A percentile compares a stretch with the other conserved stretches of the same genome.
These are phyloP conservation scores for Aspergillus hortae DNA, from an alignment of 2,329 filamentous ascomycete genomes.

Conservation along the genomic window DNA sequence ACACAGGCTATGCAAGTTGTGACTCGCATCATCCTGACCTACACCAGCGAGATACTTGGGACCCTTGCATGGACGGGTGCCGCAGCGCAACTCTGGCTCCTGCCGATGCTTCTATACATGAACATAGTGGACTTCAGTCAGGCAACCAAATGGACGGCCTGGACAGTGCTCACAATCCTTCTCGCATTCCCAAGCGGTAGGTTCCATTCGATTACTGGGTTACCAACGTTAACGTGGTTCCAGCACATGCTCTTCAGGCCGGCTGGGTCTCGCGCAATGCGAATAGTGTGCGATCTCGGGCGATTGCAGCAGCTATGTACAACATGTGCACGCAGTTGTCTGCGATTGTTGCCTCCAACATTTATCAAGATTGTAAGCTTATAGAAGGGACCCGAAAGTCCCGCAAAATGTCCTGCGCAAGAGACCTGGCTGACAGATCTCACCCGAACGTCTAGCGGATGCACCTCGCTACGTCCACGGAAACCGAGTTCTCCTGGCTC, in stretches of 20 bases:
- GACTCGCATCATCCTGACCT: slow-evolving; percentile 22
- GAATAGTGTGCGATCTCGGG: slow-evolving; percentile 36
- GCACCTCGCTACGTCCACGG: slow-evolving; percentile 45
- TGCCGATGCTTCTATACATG: slow-evolving; percentile 53
- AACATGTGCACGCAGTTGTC: slow-evolving; percentile 39
- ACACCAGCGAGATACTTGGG: slow-evolving; percentile 35
- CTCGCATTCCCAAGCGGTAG: slow-evolving; percentile 49
- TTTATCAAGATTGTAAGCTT: slow-evolving; percentile 29
- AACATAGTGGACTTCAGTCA: slow-evolving; percentile 43
- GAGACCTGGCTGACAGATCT: background rate
- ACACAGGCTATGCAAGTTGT: slow-evolving; percentile 10
- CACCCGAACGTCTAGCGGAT: slow-evolving; percentile 26
- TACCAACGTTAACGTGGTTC: background rate
- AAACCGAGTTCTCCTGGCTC: slow-evolving; percentile 30
- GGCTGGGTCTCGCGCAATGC: slow-evolving; percentile 39
- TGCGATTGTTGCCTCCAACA: slow-evolving; percentile 34
- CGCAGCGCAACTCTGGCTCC: slow-evolving; percentile 50
- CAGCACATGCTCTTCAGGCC: slow-evolving; percentile 53
- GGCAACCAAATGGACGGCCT: slow-evolving; percentile 51
- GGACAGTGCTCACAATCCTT: slow-evolving; percentile 50
- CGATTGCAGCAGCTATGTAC: slow-evolving; percentile 36
- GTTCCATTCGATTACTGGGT: background rate
- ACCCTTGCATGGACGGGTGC: slow-evolving; percentile 51
- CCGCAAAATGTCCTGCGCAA: background rate
- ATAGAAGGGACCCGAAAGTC: background rate